Evolutionary conservation across 169 alveolate genomes (phyloP).

Genomic region (Eimeria acervulina): DNA sequence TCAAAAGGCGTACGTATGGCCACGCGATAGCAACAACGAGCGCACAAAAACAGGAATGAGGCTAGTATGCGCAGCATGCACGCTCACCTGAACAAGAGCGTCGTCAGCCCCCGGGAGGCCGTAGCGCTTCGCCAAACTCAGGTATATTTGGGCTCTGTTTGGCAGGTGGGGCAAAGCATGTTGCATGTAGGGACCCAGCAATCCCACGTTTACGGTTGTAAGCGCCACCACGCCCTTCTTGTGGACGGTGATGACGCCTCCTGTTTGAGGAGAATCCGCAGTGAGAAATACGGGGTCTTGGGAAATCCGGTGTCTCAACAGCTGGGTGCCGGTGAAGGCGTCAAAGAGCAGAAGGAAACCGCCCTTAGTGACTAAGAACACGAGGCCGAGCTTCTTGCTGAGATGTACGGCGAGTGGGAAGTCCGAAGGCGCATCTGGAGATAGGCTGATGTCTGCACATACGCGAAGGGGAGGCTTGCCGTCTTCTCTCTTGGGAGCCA

Average conservation of each 20-base stretch:
- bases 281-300: slow-evolving; percentile 87
- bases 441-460: slow-evolving; percentile 68
- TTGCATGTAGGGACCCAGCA: slow-evolving; percentile 76
- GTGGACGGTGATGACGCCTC: slow-evolving; percentile 88
- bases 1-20: neutral
- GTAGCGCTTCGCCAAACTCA: slow-evolving; percentile 82
- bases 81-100: slow-evolving; percentile 77
- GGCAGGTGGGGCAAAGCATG: slow-evolving; percentile 69
- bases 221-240: slow-evolving; percentile 86
- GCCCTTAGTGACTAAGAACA: slow-evolving; percentile 90
- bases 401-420: slow-evolving; percentile 87
- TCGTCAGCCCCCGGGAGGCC: slow-evolving; percentile 85
- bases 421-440: slow-evolving; percentile 86
- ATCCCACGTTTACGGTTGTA: slow-evolving; percentile 80
- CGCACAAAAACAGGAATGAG: neutral
- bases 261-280: slow-evolving; percentile 84
- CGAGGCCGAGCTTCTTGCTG: slow-evolving; percentile 87
- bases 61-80: neutral
- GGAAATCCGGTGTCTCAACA: slow-evolving; percentile 81
- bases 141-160: slow-evolving; percentile 79
- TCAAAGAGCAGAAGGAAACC: slow-evolving; percentile 90
- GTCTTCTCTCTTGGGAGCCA: slow-evolving; percentile 81
- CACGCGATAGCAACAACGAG: neutral
- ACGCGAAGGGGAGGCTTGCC: slow-evolving; percentile 82
- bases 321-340: slow-evolving; percentile 86